Percentiles rank a stretch among this genome's conserved stretches.
phyloP scores from a whole-genome alignment of 371 early-diverging fungal genomes.

The Phascolomyces articulosus region DNA sequence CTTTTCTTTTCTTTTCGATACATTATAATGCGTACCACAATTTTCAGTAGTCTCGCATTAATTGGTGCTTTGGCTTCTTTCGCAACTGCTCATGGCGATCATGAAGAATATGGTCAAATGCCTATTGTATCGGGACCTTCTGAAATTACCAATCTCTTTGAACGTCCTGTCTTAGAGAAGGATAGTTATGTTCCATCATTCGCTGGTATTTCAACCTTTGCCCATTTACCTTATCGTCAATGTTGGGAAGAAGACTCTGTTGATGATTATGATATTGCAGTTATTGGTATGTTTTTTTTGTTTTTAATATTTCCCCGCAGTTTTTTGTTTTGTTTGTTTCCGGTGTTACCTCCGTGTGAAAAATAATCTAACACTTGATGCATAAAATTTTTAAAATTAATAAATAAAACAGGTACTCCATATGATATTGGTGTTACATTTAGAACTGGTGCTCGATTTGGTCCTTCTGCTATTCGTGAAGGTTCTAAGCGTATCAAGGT shows the following conservation, averaged over 20 bases:
- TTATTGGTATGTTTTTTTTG: conserved; percentile 28
- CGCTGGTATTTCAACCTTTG: conserved; percentile 55
- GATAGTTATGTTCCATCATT: conserved; percentile 43
- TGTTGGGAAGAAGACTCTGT: conserved; percentile 43
- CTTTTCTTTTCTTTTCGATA: background rate
- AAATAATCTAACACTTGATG: no score
- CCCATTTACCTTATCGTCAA: conserved; percentile 47
- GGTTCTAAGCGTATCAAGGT: conserved; percentile 47
- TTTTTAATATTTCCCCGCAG: background rate
- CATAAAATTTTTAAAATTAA: background rate
- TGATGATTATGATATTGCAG: conserved; percentile 51
- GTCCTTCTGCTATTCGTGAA: conserved; percentile 52
- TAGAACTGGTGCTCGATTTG: conserved; percentile 55
- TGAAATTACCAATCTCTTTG: conserved; percentile 13
- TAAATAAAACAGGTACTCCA: conserved; percentile 22
- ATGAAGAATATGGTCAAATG: conserved; percentile 19
- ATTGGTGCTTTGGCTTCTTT: conserved; percentile 3
- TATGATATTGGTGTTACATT: conserved; percentile 55
- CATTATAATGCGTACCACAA: conserved; percentile 6
- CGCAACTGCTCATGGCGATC: conserved; percentile 4
- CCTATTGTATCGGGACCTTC: conserved; percentile 20
- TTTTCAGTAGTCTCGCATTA: conserved; percentile 12
- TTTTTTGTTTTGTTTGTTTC: background rate
- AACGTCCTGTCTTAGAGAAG: conserved; percentile 34
- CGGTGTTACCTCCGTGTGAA: background rate